Evolutionary conservation across 2,329 filamentous ascomycete genomes (phyloP), one percentile per base, ranked within the genome.

Genomic region (Lasiodiplodia theobromae): DNA sequence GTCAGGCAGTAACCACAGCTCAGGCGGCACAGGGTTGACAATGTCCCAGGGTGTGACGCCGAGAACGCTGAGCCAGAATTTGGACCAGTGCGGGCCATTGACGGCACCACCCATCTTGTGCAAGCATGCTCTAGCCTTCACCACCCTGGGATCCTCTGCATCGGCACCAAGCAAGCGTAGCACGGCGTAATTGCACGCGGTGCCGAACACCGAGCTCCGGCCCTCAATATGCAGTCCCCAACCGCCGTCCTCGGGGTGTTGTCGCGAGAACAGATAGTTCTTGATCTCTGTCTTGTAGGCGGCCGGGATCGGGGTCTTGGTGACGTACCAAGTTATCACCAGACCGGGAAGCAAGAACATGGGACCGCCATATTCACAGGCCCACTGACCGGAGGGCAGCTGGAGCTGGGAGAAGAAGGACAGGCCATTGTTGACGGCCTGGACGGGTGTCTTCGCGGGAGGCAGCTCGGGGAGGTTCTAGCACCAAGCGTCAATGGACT

Each of bases 201-300:
- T 97, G 12, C 96, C 96, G 73, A 99, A 96, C 18, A 94, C 94
- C 0, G 92, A 94, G 76, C 92, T 97, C 73, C 97, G 92, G 21
- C 90, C 96, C 79, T 99, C 96, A 67, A 97, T 96, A 74, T 99
- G 96, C 47, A 99, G 82, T 0, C 96, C 96, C 96, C 96, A 99
- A 7, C 96, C 96, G n/a, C 96, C 95, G 79, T 98, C 93, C 60
- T 92, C 88, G 0, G 92, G 91, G 72, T 97, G 85, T 62, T 95
- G 93, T 66, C 94, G 89, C 4, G 93, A 92, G 75, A 93, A 92
- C 1, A 99, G 85, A 80, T 99, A 99, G 73, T 95, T 93, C 77
- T 91, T 95, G 76, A 99, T 96, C 79, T 97, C 96, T 54, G 89
- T 93, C 25, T 91, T 90, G 78, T 94, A 91, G 69, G 92, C 88